Evolutionary conservation across 345 rosid genomes (phyloP).

Genomic region (Lepidium didymum): DNA sequence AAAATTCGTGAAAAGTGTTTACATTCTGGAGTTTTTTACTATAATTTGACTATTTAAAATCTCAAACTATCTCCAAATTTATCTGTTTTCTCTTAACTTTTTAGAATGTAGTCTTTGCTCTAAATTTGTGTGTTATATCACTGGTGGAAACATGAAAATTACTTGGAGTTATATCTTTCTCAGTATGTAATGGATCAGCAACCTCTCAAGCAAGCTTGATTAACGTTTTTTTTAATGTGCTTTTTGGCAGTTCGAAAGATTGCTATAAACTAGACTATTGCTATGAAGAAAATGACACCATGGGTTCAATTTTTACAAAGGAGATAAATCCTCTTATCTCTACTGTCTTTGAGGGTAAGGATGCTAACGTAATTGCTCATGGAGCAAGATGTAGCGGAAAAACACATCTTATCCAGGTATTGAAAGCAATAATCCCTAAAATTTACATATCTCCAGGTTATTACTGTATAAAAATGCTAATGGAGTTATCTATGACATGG

Average conservation of each 20-base stretch:
- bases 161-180: no score
- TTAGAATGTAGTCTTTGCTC: background rate
- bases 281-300: conserved; percentile 42
- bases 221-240: background rate
- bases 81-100: background rate
- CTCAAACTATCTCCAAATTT: background rate
- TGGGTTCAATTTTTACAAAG: conserved; percentile 29
- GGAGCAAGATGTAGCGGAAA: conserved; percentile 76
- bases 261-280: conserved; percentile 45
- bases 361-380: conserved; percentile 51
- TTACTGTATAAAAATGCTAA: background rate
- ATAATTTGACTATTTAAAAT: background rate
- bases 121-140: background rate
- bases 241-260: conserved; percentile 44
- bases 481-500: background rate
- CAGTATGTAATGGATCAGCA: background rate
- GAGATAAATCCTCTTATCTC: conserved; percentile 54
- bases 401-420: conserved; percentile 53
- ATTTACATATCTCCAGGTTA: background rate
- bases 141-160: no score
- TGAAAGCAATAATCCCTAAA: background rate
- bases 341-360: conserved; percentile 45
- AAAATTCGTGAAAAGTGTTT: background rate
- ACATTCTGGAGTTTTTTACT: background rate
- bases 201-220: background rate